These are phyloP conservation scores for Benincasa hispida DNA, from an alignment of 306 rosid species.

Conservation along the genomic window DNA sequence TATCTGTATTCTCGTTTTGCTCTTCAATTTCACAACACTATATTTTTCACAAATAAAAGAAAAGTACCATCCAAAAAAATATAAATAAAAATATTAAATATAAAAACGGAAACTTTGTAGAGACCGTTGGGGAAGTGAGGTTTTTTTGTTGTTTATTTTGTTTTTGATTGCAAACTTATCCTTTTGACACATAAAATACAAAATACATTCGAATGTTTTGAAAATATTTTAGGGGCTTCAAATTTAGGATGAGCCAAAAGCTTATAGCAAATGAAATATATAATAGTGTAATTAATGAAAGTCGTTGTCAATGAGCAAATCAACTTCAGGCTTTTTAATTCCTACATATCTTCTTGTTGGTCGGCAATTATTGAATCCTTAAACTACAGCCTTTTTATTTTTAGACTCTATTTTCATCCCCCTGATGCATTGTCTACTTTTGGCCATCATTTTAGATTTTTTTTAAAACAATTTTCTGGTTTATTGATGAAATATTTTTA, in stretches of 20 bases:
- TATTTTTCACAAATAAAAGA: neutral
- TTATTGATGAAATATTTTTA: too few species aligned
- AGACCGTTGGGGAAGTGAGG: neutral
- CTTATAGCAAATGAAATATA: neutral
- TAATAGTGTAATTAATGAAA: neutral
- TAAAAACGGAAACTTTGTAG: neutral
- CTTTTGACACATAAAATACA: neutral
- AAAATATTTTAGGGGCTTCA: neutral
- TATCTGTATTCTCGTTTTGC: too few species aligned
- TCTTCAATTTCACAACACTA: too few species aligned
- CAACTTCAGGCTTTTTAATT: neutral
- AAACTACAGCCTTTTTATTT: too few species aligned
- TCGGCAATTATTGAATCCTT: neutral
- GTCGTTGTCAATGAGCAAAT: neutral
- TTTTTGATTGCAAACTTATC: conserved; percentile 4
- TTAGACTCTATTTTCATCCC: too few species aligned
- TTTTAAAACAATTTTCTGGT: too few species aligned
- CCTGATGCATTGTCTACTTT: too few species aligned
- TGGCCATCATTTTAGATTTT: too few species aligned
- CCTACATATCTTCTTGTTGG: neutral
- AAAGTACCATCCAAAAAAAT: neutral
- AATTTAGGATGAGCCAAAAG: neutral
- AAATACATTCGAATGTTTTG: neutral
- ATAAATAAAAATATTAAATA: neutral
- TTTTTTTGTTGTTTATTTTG: neutral